Base-by-base conservation (phyloP, 1,284 basidiomycete species). In the Cutaneotrichosporon curvatum region DNA sequence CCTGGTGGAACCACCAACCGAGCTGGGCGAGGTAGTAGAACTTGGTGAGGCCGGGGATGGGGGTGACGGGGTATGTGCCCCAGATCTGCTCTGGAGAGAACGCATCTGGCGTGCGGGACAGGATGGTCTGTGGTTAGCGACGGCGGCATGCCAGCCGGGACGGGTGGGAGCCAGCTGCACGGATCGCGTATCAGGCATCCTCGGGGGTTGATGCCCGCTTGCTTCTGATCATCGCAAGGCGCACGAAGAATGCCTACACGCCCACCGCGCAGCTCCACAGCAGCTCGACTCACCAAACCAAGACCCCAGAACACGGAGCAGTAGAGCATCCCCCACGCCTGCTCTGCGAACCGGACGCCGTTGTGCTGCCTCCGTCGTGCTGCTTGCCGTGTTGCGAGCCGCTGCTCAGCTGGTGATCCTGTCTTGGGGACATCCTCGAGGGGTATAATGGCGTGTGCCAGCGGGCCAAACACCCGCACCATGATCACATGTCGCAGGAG, bases 1-100 rank as follows among this genome's bases (percentile, higher is more conserved):
- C 76, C 71, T 94, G 89, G 65, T 97, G 91, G 50, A 87, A 73
- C 75, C 95, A 97, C 72, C 92, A 95, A 9, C 88, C 87, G n/a
- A 81, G 82, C 70, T 96, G 87, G 10, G 79, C 79, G 35, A 98
- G 81, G 67, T 98, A 96, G 71, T 92, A 95, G 61, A 87, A 79
- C 69, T 97, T 97, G 69, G 89, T 72, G 21, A 85, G 77, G 2
- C 76, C 83, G 12, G 89, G 78, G 23, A 97, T 73, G 8, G 82
- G 83, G 45, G 78, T 75, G 63, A 88, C 82, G 19, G 94, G 94
- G 71, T 94, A 97, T 41, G 77, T 76, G 41, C 75, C 69, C 89
- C 88, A 97, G 43, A 90, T 74, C 51, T 83, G 78, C 31, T 75
- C 73, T 2, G 84, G 83, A 43, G 84, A 75, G 48, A 85, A 72